These are phyloP conservation scores for Wickerhamiella hasegawae DNA, from an alignment of 805 yeast species.

Conservation along the genomic window DNA sequence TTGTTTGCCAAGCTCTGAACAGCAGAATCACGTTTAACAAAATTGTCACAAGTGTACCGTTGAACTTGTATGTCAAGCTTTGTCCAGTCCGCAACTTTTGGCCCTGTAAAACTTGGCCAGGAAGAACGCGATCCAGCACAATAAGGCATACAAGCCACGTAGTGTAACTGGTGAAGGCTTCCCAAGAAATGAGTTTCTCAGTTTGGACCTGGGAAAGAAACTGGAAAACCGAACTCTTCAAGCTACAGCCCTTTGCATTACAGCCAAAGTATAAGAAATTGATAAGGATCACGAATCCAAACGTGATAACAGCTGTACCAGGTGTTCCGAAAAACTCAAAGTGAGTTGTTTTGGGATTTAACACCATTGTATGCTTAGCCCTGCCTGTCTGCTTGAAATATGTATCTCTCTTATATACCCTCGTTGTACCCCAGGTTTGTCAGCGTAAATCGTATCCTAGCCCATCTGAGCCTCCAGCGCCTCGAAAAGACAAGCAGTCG, in stretches of 20 bases:
- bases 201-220: constrained; percentile 7
- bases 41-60: constrained; percentile 47
- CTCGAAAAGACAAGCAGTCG: not conserved
- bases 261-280: constrained; percentile 42
- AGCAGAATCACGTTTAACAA: constrained; percentile 26
- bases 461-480: no score
- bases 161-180: constrained; percentile 48
- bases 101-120: constrained; percentile 52
- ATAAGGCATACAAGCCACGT: constrained; percentile 59
- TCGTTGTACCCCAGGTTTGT: no score
- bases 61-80: constrained; percentile 55
- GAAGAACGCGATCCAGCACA: constrained; percentile 45
- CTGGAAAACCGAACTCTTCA: constrained; percentile 9
- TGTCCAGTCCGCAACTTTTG: constrained; percentile 63
- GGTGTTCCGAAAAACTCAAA: constrained; percentile 63
- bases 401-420: no score
- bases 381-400: not conserved
- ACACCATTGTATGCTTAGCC: not conserved
- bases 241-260: constrained; percentile 32
- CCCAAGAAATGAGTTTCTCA: constrained; percentile 14
- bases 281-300: constrained; percentile 52
- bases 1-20: constrained; percentile 36
- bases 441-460: no score
- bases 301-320: constrained; percentile 54
- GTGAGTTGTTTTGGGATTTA: constrained; percentile 56